These are phyloP conservation scores for Penicillium aurantiogriseum DNA, from an alignment of 2,329 filamentous ascomycete genomes.

Conservation along the genomic window DNA sequence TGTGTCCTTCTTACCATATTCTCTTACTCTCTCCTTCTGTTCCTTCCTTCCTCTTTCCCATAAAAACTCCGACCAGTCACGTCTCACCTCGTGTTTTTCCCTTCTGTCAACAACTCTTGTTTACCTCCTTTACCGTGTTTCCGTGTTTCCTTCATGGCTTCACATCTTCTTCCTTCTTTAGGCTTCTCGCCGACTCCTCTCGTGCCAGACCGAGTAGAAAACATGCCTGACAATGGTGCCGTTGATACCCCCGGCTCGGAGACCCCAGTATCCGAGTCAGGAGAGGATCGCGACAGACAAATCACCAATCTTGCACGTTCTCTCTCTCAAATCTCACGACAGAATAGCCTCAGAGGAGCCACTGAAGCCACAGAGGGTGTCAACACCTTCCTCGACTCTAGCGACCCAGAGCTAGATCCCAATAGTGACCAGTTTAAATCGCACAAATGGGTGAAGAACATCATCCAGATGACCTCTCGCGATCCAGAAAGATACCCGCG, in stretches of 20 bases:
- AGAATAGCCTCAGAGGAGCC: slow-evolving; percentile 12
- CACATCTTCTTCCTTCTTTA: slow-evolving; percentile 3
- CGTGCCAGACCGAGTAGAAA: not conserved
- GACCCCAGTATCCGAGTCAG: slow-evolving; percentile 14
- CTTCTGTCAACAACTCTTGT: not conserved
- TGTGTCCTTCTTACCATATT: not conserved
- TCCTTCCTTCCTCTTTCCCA: not conserved
- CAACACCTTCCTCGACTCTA: slow-evolving; percentile 39
- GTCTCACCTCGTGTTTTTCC: not conserved
- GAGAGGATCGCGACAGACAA: slow-evolving; percentile 25
- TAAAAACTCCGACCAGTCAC: not conserved
- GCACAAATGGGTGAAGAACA: slow-evolving; percentile 46
- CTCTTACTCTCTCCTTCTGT: not conserved
- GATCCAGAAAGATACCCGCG: slow-evolving; percentile 34
- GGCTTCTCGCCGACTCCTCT: not conserved
- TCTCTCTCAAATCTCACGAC: slow-evolving; percentile 31
- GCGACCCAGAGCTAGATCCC: slow-evolving; percentile 43
- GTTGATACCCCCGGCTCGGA: not conserved
- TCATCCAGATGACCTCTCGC: slow-evolving; percentile 33
- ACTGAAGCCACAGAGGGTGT: slow-evolving; percentile 13
- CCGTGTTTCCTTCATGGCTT: not conserved
- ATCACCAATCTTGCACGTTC: slow-evolving; percentile 32
- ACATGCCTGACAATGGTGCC: not conserved
- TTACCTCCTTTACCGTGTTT: not conserved
- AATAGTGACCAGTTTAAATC: slow-evolving; percentile 43